phyloP scores from a whole-genome alignment of 2,329 filamentous ascomycete species.

The Alternaria incomplexa region DNA sequence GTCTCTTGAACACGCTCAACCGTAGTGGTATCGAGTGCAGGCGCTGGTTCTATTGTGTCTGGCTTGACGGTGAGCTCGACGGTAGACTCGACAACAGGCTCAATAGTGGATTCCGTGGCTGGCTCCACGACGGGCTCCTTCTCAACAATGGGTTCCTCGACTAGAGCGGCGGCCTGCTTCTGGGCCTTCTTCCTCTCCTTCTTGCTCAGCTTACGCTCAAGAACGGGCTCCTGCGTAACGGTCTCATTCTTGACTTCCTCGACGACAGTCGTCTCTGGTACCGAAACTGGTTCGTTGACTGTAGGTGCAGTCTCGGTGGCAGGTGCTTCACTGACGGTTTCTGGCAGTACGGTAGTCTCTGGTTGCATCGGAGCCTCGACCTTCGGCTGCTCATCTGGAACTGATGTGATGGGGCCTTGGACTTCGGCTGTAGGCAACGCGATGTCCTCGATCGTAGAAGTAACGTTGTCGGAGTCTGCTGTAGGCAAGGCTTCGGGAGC shows the following conservation, averaged over 20 bases:
- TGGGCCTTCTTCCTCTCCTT: conserved; percentile 42
- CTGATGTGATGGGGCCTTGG: neutral
- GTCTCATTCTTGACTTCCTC: conserved; percentile 4
- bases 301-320: conserved; percentile 2
- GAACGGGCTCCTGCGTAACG: conserved; percentile 18
- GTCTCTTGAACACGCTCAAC: neutral
- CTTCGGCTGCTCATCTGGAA: neutral
- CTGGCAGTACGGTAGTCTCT: neutral
- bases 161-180: conserved; percentile 23
- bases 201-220: conserved; percentile 42
- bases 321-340: conserved; percentile 1
- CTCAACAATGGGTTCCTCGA: conserved; percentile 15
- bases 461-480: neutral
- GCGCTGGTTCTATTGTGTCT: neutral
- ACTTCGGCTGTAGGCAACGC: neutral
- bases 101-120: neutral
- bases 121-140: neutral
- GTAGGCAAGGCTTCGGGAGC: conserved; percentile 9
- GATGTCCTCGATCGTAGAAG: neutral
- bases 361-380: neutral
- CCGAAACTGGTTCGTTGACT: neutral
- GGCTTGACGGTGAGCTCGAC: neutral
- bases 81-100: neutral
- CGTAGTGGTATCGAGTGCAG: neutral
- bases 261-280: neutral